phyloP scores from a whole-genome alignment of 345 rosid genomes.

The Corymbia maculata region DNA sequence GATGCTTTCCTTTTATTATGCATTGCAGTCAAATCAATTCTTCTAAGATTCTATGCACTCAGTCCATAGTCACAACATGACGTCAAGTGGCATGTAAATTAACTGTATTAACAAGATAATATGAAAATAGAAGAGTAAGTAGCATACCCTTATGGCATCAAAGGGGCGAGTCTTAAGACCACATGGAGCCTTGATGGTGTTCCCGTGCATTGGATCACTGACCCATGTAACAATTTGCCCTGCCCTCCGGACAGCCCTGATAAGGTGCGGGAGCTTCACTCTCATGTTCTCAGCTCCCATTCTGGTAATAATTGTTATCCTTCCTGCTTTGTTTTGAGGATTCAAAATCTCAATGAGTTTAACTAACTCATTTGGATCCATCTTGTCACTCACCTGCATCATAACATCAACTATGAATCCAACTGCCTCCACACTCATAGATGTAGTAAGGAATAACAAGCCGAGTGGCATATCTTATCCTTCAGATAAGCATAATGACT shows the following conservation, averaged over 20 bases:
- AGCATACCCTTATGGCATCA: constrained; percentile 20
- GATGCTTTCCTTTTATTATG: neutral
- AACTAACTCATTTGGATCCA: constrained; percentile 29
- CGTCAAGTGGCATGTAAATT: neutral
- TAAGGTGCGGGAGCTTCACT: constrained; percentile 35
- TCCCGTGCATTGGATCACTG: constrained; percentile 45
- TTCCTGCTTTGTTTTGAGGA: constrained; percentile 34
- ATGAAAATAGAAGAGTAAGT: neutral
- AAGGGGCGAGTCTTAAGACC: constrained; percentile 45
- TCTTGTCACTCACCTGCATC: constrained; percentile 36
- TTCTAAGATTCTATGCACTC: neutral
- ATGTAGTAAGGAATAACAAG: neutral
- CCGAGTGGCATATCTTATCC: neutral
- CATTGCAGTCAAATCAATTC: neutral
- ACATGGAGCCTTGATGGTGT: constrained; percentile 39
- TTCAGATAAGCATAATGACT: neutral
- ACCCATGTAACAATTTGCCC: constrained; percentile 41
- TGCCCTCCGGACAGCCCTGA: constrained; percentile 33
- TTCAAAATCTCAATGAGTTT: constrained; percentile 32
- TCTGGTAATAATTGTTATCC: constrained; percentile 32
- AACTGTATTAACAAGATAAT: neutral
- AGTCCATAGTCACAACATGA: neutral
- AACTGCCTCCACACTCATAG: neutral
- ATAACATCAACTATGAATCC: neutral
- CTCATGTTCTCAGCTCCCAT: constrained; percentile 50